Evolutionary conservation across 169 alveolate species (phyloP), one percentile per base, ranked within the genome.

Genomic region (Plasmodium malariae): DNA sequence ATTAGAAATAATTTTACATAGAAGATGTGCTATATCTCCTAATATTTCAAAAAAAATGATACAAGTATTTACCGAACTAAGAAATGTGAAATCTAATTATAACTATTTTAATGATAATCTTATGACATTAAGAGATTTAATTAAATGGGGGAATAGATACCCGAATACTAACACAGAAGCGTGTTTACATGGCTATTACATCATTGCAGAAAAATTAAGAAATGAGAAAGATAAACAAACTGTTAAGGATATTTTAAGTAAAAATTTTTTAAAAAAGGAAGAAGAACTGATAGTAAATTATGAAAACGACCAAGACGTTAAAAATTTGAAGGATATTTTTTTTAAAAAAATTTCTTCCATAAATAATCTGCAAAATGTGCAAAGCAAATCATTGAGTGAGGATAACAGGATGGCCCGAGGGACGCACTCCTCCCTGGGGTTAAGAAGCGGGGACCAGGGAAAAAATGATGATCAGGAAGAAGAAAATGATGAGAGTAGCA

Each of bases 61-160:
- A 45, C 93, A 95, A 43, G 98, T 98, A 7, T 98, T 96, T 94
- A 95, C 95, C 34, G 99, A 97, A 68, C 91, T 98, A 73, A 96
- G 96, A 88, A 88, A 93, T 34, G 96, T 96, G 62, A 93, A 99
- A 80, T 94, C 97, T 1, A 94, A 95, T 78, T 94, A 97, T 30
- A 83, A 69, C 43, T 83, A 85, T 43, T 87, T 87, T 54, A 86
- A 97, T 37, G 86, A 69, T 36, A 83, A 69, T 54, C 95, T 98
- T 80, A 97, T 99, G 92, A 99, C 99, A 0, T 96, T 98, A 21
- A 96, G 99, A 88, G 99, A 99, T 93, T 94, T 98, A 63, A 95
- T 99, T n/a, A 97, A 99, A 87, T 98, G 99, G 99, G 99, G 99
- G 6, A 96, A 98, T 54, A 93, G 99, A 74, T 92, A 94, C 48